These are phyloP conservation scores for Lentinula aciculospora DNA, from an alignment of 768 basidiomycete genomes.

Conservation along the genomic window DNA sequence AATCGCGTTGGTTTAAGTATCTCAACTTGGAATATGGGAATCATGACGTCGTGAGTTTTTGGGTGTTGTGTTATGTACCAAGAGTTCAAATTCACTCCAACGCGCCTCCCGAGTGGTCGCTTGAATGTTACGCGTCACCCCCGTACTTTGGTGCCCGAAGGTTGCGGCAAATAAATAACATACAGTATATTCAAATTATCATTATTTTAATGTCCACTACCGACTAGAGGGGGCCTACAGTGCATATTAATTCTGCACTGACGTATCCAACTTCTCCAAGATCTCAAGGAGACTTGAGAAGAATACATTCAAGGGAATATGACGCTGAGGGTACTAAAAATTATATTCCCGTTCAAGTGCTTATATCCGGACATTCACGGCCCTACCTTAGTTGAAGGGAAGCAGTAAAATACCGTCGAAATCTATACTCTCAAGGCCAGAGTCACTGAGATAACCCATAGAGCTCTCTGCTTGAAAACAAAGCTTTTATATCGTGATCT, in stretches of 20 bases:
- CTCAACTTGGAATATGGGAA: background rate
- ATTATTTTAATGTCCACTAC: too few species aligned
- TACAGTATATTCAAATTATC: too few species aligned
- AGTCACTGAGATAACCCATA: too few species aligned
- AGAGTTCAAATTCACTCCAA: background rate
- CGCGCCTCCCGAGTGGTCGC: background rate
- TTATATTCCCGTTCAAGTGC: too few species aligned
- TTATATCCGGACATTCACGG: too few species aligned
- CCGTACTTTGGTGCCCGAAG: background rate
- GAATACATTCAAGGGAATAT: background rate
- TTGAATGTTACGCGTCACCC: background rate
- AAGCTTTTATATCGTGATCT: too few species aligned
- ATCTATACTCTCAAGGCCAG: too few species aligned
- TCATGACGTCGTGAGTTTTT: background rate
- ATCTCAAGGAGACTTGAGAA: background rate
- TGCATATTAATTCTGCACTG: too few species aligned
- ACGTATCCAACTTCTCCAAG: background rate
- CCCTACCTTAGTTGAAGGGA: too few species aligned
- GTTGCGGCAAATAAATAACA: background rate
- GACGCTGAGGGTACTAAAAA: background rate
- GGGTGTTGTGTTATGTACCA: background rate
- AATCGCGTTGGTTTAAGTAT: background rate
- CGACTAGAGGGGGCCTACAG: too few species aligned
- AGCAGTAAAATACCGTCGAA: too few species aligned
- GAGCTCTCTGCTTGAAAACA: too few species aligned